phyloP scores from a whole-genome alignment of 139 green algal species.

The Chlorella sp. region DNA sequence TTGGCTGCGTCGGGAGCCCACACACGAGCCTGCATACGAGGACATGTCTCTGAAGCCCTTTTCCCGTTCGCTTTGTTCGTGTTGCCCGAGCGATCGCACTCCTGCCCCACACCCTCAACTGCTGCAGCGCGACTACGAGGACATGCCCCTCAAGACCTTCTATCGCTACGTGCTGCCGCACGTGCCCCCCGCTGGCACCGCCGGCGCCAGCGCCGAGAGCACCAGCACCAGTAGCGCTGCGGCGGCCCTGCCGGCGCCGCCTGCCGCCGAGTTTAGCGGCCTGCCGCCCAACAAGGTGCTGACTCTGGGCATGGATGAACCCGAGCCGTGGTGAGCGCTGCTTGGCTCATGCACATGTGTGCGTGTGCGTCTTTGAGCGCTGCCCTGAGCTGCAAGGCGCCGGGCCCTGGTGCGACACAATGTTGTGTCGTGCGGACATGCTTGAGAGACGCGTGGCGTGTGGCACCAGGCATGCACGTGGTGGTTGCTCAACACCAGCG shows the following conservation, averaged over 20 bases:
- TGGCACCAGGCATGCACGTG: background rate
- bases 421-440: background rate
- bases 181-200: background rate
- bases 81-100: no score
- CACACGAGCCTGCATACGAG: no score
- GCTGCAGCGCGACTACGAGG: slow-evolving; percentile 58
- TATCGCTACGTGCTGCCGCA: slow-evolving; percentile 80
- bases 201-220: no score
- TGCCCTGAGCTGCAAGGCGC: no score
- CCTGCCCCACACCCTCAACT: background rate
- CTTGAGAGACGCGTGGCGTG: background rate
- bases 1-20: no score
- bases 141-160: slow-evolving; percentile 92
- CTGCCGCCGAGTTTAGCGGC: slow-evolving; percentile 59
- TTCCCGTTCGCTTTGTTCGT: no score
- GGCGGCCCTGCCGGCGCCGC: slow-evolving; percentile 9
- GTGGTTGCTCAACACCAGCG: background rate
- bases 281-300: slow-evolving; percentile 77
- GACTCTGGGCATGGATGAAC: slow-evolving; percentile 93
- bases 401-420: no score
- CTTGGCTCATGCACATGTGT: no score
- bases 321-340: slow-evolving; percentile 82
- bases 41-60: no score
- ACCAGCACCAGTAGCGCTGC: no score
- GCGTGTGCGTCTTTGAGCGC: no score